Evolutionary conservation across 2,329 filamentous ascomycete genomes (phyloP).

Genomic region (Xylariaceae sp.): DNA sequence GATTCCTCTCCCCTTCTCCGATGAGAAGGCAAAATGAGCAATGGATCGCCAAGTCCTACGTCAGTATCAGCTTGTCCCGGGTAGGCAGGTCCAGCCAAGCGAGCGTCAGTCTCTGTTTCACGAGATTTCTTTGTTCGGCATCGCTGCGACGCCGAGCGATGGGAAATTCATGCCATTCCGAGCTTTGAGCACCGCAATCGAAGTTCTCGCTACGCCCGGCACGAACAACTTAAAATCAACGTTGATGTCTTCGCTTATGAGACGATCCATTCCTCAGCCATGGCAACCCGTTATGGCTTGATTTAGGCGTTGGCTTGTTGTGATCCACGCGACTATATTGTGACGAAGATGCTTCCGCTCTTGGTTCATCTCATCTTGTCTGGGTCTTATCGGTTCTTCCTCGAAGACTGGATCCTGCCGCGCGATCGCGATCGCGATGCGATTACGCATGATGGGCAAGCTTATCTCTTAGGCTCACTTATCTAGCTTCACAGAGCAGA

Average conservation of each 20-base stretch:
- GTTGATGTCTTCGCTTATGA: neutral
- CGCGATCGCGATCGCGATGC: too few relatives aligned
- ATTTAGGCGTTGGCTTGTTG: neutral
- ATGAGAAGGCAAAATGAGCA: constrained; percentile 47
- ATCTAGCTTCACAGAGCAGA: too few relatives aligned
- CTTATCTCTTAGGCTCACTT: too few relatives aligned
- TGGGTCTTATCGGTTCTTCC: too few relatives aligned
- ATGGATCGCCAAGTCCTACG: constrained; percentile 55
- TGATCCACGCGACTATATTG: neutral
- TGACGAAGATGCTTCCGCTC: neutral
- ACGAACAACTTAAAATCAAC: constrained; percentile 42
- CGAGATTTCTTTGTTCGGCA: constrained; percentile 37
- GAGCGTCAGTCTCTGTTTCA: constrained; percentile 44
- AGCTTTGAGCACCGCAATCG: constrained; percentile 21
- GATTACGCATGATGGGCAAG: too few relatives aligned
- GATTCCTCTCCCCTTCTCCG: constrained; percentile 48
- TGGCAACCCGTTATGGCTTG: neutral
- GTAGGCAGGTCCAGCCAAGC: constrained; percentile 52
- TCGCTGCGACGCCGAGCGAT: constrained; percentile 48
- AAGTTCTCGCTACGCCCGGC: constrained; percentile 22
- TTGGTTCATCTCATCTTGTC: too few relatives aligned
- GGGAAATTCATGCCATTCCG: constrained; percentile 18
- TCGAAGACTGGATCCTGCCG: too few relatives aligned
- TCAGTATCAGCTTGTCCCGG: constrained; percentile 45
- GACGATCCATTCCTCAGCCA: constrained; percentile 9